These are phyloP conservation scores for Chimonanthus salicifolius DNA, from an alignment of 164 flowering plant genomes.

Conservation along the genomic window DNA sequence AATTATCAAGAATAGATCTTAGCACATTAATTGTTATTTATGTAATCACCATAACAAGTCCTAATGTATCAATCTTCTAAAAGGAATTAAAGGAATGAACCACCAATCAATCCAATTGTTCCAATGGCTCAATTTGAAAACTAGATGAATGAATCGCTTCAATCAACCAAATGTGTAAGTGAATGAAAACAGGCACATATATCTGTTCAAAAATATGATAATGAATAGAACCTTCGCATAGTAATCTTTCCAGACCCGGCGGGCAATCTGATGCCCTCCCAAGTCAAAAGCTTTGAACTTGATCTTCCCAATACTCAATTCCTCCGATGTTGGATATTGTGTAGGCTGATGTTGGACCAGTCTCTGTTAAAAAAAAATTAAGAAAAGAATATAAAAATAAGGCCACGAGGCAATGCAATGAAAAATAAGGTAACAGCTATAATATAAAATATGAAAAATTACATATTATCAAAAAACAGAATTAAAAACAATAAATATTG, in stretches of 20 bases:
- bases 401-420: neutral
- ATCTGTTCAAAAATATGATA: neutral
- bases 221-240: conserved; percentile 39
- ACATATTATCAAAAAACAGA: neutral
- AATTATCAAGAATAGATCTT: too few species aligned
- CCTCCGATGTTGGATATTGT: conserved; percentile 61
- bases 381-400: too few species aligned
- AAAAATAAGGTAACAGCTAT: too few species aligned
- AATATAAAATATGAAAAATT: too few species aligned
- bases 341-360: conserved; percentile 58
- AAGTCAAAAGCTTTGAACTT: conserved; percentile 70
- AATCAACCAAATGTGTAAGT: too few species aligned
- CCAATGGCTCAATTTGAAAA: neutral
- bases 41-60: neutral
- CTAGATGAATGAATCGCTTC: too few species aligned
- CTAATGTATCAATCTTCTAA: neutral
- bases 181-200: neutral
- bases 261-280: conserved; percentile 73
- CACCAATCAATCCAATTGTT: neutral
- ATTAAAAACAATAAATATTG: neutral
- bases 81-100: neutral
- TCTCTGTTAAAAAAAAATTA: conserved; percentile 27
- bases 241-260: conserved; percentile 66
- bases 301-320: conserved; percentile 57
- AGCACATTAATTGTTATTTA: too few species aligned